A percentile compares a stretch with the other conserved stretches of the same genome.
Evolutionary conservation across 768 basidiomycete species (phyloP).

Genomic region (Xanthoconium stramineum): DNA sequence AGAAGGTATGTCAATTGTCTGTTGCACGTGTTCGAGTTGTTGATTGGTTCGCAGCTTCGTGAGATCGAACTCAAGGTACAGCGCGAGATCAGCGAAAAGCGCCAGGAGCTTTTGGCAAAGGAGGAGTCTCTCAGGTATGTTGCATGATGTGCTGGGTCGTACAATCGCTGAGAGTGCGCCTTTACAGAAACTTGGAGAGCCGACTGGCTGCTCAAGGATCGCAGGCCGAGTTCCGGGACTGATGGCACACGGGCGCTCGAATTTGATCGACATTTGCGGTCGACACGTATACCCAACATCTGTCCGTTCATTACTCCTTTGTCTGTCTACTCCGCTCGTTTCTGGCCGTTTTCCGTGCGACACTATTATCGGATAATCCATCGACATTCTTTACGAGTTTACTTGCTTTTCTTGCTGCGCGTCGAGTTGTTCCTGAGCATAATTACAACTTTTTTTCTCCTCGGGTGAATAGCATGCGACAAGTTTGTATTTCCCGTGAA

Average conservation of each 20-base stretch:
- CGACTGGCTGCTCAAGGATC: slow-evolving; percentile 88
- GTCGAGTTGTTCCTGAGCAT: slow-evolving; percentile 19
- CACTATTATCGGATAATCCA: slow-evolving; percentile 36
- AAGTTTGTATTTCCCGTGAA: slow-evolving; percentile 5
- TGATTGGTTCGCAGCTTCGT: slow-evolving; percentile 57
- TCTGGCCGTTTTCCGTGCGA: slow-evolving; percentile 33
- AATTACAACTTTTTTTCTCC: slow-evolving; percentile 19
- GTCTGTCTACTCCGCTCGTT: slow-evolving; percentile 34
- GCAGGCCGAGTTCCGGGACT: slow-evolving; percentile 74
- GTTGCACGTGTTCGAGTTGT: slow-evolving; percentile 1
- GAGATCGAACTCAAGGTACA: slow-evolving; percentile 98
- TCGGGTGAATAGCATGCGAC: slow-evolving; percentile 8
- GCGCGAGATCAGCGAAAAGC: slow-evolving; percentile 95
- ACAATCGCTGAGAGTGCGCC: background rate
- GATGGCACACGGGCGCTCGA: slow-evolving; percentile 29
- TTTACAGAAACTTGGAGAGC: slow-evolving; percentile 77
- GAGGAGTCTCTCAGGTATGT: slow-evolving; percentile 86
- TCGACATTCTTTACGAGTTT: slow-evolving; percentile 35
- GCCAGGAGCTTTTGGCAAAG: slow-evolving; percentile 94
- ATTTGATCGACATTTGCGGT: slow-evolving; percentile 23
- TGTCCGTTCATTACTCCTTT: slow-evolving; percentile 35
- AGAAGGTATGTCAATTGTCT: slow-evolving; percentile 57
- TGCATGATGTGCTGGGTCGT: background rate
- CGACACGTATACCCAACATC: slow-evolving; percentile 34
- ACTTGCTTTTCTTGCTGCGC: slow-evolving; percentile 28